Percentiles rank a stretch among this genome's conserved stretches.
phyloP scores from a whole-genome alignment of 2,329 filamentous ascomycete species.

The Aspergillus novofumigatus region DNA sequence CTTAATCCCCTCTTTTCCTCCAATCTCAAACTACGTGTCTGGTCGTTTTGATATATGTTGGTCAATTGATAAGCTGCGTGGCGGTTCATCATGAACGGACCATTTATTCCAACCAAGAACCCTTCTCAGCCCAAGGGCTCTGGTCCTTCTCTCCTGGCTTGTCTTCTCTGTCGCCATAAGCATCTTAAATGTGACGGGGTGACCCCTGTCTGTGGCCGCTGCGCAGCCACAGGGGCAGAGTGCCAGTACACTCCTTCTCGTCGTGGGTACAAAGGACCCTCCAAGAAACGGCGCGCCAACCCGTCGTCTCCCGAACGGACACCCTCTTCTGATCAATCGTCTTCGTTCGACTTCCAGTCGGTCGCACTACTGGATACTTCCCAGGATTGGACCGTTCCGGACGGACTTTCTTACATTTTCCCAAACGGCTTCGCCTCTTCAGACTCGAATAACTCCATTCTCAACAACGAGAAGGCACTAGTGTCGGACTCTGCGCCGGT shows the following conservation, averaged over 20 bases:
- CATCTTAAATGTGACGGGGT: constrained; percentile 74
- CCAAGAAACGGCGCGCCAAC: constrained; percentile 44
- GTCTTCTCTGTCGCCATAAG: constrained; percentile 49
- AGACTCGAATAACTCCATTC: constrained; percentile 21
- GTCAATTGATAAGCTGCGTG: not conserved
- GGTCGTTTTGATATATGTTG: too few species aligned
- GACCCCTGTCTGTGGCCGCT: constrained; percentile 64
- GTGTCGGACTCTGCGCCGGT: constrained; percentile 15
- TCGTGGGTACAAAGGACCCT: constrained; percentile 68
- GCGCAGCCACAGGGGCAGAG: constrained; percentile 53
- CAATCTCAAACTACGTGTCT: not conserved
- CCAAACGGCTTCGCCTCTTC: constrained; percentile 21
- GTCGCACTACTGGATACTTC: constrained; percentile 32
- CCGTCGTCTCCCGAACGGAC: constrained; percentile 40
- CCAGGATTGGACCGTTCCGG: constrained; percentile 37
- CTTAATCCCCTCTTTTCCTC: not conserved
- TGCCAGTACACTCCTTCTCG: constrained; percentile 72
- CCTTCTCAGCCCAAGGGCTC: constrained; percentile 20
- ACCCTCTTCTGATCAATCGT: constrained; percentile 45
- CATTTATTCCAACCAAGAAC: constrained; percentile 14
- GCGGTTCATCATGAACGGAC: constrained; percentile 23
- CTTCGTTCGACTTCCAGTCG: constrained; percentile 15
- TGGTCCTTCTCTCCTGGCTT: constrained; percentile 43
- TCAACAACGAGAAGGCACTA: constrained; percentile 15
- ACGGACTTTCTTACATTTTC: constrained; percentile 24